These are phyloP conservation scores for Aspergillus hortae DNA, from an alignment of 2,329 filamentous ascomycete species.

Conservation along the genomic window DNA sequence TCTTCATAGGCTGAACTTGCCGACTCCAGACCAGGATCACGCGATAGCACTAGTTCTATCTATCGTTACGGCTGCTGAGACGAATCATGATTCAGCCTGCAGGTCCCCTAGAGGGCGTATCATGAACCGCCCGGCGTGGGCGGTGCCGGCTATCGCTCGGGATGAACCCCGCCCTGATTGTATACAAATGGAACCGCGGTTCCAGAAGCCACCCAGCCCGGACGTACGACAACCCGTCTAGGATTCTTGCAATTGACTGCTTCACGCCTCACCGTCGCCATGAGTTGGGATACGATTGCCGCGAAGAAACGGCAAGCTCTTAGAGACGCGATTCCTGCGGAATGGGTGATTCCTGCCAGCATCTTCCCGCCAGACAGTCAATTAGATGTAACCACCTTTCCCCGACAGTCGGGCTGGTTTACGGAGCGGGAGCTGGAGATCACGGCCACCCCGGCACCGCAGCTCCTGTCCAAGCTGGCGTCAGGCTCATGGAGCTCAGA, in stretches of 20 bases:
- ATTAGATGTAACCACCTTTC: slow-evolving; percentile 56
- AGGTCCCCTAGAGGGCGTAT: not conserved
- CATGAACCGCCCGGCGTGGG: not conserved
- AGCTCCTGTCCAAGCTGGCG: slow-evolving; percentile 32
- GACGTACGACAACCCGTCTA: too few relatives aligned
- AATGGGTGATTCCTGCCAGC: slow-evolving; percentile 55
- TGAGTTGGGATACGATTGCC: slow-evolving; percentile 41
- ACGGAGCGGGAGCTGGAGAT: slow-evolving; percentile 50
- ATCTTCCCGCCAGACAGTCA: slow-evolving; percentile 54
- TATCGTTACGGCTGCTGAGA: not conserved
- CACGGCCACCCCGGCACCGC: slow-evolving; percentile 36
- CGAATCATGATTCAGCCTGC: not conserved
- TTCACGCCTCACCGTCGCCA: not conserved
- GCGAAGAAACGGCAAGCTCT: slow-evolving; percentile 45
- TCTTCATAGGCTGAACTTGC: not conserved
- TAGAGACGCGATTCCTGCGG: slow-evolving; percentile 50
- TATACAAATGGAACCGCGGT: too few relatives aligned
- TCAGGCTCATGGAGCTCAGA: slow-evolving; percentile 47
- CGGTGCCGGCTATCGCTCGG: not conserved
- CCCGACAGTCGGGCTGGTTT: slow-evolving; percentile 57
- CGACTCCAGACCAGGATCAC: not conserved
- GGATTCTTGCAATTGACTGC: not conserved
- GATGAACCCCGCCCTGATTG: not conserved
- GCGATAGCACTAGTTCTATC: not conserved
- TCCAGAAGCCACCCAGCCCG: too few relatives aligned